Conservation (phyloP, 805 yeast genomes). For the Metschnikowia bowlesiae region DNA sequence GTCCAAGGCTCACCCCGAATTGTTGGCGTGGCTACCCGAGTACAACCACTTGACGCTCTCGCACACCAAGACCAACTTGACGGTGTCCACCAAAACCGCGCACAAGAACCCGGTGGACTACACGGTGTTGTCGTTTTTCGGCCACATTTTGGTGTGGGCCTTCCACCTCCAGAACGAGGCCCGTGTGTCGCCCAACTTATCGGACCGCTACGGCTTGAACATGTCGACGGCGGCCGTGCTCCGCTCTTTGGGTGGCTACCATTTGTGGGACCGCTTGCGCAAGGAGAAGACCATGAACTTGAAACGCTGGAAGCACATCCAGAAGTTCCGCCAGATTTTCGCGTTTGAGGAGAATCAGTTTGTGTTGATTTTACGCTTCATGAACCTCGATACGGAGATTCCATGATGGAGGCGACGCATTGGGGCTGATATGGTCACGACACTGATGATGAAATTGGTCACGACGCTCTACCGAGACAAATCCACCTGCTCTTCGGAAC, state of each 20-base stretch:
- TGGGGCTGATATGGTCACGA: too few species aligned
- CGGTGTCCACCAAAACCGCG: constrained; percentile 30
- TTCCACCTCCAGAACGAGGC: constrained; percentile 20
- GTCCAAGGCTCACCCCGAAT: constrained; percentile 20
- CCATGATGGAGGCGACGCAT: constrained; percentile 5
- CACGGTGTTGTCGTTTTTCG: constrained; percentile 33
- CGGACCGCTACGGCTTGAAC: constrained; percentile 19
- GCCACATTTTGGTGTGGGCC: constrained; percentile 38
- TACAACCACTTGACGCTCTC: constrained; percentile 30
- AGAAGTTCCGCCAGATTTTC: constrained; percentile 33
- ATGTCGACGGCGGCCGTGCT: constrained; percentile 16
- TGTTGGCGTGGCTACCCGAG: constrained; percentile 25
- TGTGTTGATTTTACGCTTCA: constrained; percentile 31
- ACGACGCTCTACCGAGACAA: too few species aligned
- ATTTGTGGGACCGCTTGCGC: constrained; percentile 37
- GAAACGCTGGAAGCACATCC: constrained; percentile 41
- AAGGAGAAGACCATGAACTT: constrained; percentile 32
- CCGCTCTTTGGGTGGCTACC: constrained; percentile 33
- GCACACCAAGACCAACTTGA: constrained; percentile 30
- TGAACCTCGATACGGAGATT: constrained; percentile 22
- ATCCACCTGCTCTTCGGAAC: too few species aligned
- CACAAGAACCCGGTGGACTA: constrained; percentile 37
- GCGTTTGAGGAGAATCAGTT: constrained; percentile 39
- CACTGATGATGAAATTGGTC: too few species aligned
- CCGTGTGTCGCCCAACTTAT: constrained; percentile 5